These are phyloP conservation scores for Gastrolobium villosum DNA, from an alignment of 306 rosid genomes.

Conservation along the genomic window DNA sequence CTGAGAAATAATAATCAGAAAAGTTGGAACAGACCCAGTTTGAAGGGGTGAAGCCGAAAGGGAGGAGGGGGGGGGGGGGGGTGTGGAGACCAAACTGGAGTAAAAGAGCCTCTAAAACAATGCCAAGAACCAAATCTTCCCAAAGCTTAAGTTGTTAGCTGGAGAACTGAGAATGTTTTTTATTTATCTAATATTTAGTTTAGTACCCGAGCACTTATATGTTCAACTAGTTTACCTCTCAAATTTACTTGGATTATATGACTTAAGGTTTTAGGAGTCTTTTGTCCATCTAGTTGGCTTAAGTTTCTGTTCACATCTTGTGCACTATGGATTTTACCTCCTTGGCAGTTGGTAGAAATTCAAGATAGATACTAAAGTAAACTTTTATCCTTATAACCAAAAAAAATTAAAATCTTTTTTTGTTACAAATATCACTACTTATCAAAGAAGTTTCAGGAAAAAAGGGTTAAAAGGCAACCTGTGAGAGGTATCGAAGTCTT, in stretches of 20 bases:
- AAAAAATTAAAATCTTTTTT: background rate
- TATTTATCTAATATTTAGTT: slow-evolving; percentile 18
- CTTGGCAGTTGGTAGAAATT: slow-evolving; percentile 15
- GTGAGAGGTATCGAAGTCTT: slow-evolving; percentile 82
- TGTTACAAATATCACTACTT: background rate
- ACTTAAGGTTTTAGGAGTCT: slow-evolving; percentile 25
- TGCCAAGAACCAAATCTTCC: slow-evolving; percentile 34
- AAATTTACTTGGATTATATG: slow-evolving; percentile 27
- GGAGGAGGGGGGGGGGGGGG: background rate
- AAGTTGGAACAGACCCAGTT: slow-evolving; percentile 34
- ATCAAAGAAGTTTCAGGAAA: slow-evolving; percentile 27
- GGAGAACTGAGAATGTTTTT: background rate
- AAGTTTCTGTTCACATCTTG: slow-evolving; percentile 6
- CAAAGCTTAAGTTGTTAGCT: slow-evolving; percentile 4
- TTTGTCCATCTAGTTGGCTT: slow-evolving; percentile 14
- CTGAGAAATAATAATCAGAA: slow-evolving; percentile 31
- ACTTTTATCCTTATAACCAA: slow-evolving; percentile 10
- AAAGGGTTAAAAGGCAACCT: slow-evolving; percentile 61
- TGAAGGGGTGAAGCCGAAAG: background rate
- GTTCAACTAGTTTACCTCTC: slow-evolving; percentile 6
- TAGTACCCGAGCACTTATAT: slow-evolving; percentile 24
- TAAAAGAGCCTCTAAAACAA: slow-evolving; percentile 1
- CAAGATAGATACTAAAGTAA: slow-evolving; percentile 13
- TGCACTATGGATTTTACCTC: background rate
- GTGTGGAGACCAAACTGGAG: background rate